Conservation (phyloP, 805 yeast species). For the Metschnikowia corniflorae region DNA sequence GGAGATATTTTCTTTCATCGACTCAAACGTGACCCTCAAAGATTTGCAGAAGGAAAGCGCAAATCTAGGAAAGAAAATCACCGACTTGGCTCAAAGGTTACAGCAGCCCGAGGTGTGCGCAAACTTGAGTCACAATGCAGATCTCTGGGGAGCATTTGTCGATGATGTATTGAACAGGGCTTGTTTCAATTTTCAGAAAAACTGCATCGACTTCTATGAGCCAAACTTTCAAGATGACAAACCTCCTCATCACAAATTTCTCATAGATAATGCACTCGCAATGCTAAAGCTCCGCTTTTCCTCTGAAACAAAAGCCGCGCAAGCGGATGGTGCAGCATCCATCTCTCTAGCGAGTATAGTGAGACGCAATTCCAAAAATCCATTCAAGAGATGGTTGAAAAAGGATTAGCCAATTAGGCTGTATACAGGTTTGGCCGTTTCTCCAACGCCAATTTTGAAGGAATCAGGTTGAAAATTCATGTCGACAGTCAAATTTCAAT, state of each 20-base stretch:
- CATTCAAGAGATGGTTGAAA: slow-evolving; percentile 39
- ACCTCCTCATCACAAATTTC: slow-evolving; percentile 24
- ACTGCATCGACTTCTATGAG: slow-evolving; percentile 31
- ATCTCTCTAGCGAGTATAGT: slow-evolving; percentile 23
- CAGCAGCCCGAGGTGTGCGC: slow-evolving; percentile 33
- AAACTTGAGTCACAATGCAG: slow-evolving; percentile 21
- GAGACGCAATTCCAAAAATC: slow-evolving; percentile 29
- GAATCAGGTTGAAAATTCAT: too few species aligned
- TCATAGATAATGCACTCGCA: slow-evolving; percentile 33
- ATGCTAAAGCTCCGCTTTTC: slow-evolving; percentile 32
- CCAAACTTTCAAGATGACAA: slow-evolving; percentile 19
- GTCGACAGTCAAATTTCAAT: too few species aligned
- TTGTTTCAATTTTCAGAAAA: slow-evolving; percentile 30
- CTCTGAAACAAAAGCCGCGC: slow-evolving; percentile 14
- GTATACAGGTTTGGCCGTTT: too few species aligned
- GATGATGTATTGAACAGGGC: slow-evolving; percentile 28
- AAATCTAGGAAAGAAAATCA: slow-evolving; percentile 29
- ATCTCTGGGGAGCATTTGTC: slow-evolving; percentile 36
- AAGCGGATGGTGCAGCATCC: slow-evolving; percentile 22
- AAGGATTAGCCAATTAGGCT: too few species aligned
- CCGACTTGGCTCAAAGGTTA: slow-evolving; percentile 27
- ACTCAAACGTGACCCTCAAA: slow-evolving; percentile 39
- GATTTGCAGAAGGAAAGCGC: slow-evolving; percentile 42
- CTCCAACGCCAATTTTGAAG: too few species aligned
- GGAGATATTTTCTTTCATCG: slow-evolving; percentile 36